Percentiles rank a stretch among this genome's conserved stretches.
Evolutionary conservation across 2,329 filamentous ascomycete species (phyloP).

Genomic region (Paecilomyces dactylethromorphus): DNA sequence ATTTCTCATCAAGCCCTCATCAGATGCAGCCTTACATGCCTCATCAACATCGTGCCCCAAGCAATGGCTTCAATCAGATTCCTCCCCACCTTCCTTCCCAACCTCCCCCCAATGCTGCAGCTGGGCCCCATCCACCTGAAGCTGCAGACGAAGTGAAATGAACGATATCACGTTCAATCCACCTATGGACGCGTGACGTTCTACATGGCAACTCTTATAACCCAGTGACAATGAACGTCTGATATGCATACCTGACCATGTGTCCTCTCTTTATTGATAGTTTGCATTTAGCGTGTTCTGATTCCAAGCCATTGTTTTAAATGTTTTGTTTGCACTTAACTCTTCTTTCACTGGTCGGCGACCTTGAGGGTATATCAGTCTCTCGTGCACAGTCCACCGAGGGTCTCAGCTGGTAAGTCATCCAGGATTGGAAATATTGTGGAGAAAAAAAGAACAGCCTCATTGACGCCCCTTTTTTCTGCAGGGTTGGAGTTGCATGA

Average conservation of each 20-base stretch:
- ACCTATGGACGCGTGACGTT: background rate
- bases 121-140: conserved; percentile 36
- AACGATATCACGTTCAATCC: conserved; percentile 7
- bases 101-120: conserved; percentile 21
- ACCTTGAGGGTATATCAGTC: background rate
- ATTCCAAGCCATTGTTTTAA: background rate
- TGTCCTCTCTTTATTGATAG: background rate
- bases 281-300: background rate
- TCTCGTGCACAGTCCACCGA: background rate
- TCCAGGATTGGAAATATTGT: background rate
- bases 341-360: background rate
- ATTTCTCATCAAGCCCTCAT: conserved; percentile 61
- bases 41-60: conserved; percentile 50
- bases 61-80: conserved; percentile 49
- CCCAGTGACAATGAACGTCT: background rate
- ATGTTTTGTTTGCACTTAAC: background rate
- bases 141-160: conserved; percentile 45
- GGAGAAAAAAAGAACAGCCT: background rate
- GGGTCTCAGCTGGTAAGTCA: background rate
- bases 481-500: background rate
- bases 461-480: background rate
- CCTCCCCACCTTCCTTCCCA: conserved; percentile 38
- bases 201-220: conserved; percentile 7
- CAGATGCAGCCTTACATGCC: conserved; percentile 57
- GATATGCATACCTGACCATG: background rate